Evolutionary conservation across 1,284 basidiomycete genomes (phyloP).

Genomic region (Mixia osmundae): DNA sequence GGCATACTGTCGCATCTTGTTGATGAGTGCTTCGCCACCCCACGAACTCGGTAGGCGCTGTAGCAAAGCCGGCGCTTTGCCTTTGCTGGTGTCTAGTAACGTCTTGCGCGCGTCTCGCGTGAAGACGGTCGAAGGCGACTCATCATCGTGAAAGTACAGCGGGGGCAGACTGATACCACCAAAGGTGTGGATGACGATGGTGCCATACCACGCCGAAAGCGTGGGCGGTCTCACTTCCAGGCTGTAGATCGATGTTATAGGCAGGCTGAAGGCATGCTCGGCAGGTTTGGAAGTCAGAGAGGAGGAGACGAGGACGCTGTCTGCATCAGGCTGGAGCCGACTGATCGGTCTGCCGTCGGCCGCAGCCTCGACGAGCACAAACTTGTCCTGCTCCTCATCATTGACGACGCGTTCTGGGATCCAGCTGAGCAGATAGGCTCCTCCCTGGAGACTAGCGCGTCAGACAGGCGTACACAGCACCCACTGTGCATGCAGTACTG

Average conservation of each 20-base stretch:
- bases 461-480: neutral
- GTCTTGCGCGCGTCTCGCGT: constrained; percentile 11
- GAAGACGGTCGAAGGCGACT: constrained; percentile 39
- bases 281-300: constrained; percentile 3
- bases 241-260: constrained; percentile 69
- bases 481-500: constrained; percentile 18
- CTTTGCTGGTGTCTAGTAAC: neutral
- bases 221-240: constrained; percentile 62
- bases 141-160: constrained; percentile 88
- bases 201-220: constrained; percentile 59
- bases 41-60: constrained; percentile 12
- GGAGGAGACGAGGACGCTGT: constrained; percentile 33
- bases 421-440: constrained; percentile 48
- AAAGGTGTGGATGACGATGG: constrained; percentile 47
- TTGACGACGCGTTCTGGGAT: constrained; percentile 54
- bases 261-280: constrained; percentile 76
- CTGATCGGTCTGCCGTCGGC: constrained; percentile 2
- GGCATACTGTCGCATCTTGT: constrained; percentile 39
- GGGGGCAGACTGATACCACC: constrained; percentile 67
- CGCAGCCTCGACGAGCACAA: constrained; percentile 51
- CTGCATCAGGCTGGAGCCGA: constrained; percentile 20
- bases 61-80: constrained; percentile 11
- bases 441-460: neutral
- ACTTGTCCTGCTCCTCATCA: constrained; percentile 60
- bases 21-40: constrained; percentile 41